phyloP scores from a whole-genome alignment of 1,284 basidiomycete species.

The Leccinum laetum region DNA sequence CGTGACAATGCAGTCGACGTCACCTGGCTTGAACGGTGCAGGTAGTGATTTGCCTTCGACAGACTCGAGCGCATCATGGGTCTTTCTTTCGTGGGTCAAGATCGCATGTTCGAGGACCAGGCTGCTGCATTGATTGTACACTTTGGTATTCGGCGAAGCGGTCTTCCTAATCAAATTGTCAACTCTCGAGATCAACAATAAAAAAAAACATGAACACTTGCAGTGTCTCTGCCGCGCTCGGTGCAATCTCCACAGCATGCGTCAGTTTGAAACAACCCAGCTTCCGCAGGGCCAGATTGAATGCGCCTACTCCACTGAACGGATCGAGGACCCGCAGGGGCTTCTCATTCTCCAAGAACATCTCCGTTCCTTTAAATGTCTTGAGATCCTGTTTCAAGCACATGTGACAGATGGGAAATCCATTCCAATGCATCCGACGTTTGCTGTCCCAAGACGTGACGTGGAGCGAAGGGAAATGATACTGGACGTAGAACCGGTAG shows the following conservation, averaged over 20 bases:
- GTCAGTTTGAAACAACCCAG: slow-evolving; percentile 54
- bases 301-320: slow-evolving; percentile 67
- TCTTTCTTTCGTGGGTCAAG: slow-evolving; percentile 42
- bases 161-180: slow-evolving; percentile 31
- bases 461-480: slow-evolving; percentile 43
- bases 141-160: slow-evolving; percentile 44
- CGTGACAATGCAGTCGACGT: slow-evolving; percentile 60
- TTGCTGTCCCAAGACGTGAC: slow-evolving; percentile 41
- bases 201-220: slow-evolving; percentile 31
- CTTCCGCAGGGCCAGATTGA: slow-evolving; percentile 55
- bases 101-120: slow-evolving; percentile 54
- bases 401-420: slow-evolving; percentile 44
- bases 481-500: slow-evolving; percentile 55
- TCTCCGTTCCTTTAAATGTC: slow-evolving; percentile 33
- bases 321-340: slow-evolving; percentile 56
- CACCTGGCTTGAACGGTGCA: slow-evolving; percentile 45
- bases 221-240: slow-evolving; percentile 71
- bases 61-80: slow-evolving; percentile 37
- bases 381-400: slow-evolving; percentile 43
- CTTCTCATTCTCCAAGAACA: slow-evolving; percentile 24
- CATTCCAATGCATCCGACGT: slow-evolving; percentile 28
- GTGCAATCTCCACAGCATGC: slow-evolving; percentile 66
- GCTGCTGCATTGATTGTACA: slow-evolving; percentile 65
- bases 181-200: not conserved
- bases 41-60: slow-evolving; percentile 39